phyloP scores from a whole-genome alignment of 306 rosid species.

The Carpinus fangiana region DNA sequence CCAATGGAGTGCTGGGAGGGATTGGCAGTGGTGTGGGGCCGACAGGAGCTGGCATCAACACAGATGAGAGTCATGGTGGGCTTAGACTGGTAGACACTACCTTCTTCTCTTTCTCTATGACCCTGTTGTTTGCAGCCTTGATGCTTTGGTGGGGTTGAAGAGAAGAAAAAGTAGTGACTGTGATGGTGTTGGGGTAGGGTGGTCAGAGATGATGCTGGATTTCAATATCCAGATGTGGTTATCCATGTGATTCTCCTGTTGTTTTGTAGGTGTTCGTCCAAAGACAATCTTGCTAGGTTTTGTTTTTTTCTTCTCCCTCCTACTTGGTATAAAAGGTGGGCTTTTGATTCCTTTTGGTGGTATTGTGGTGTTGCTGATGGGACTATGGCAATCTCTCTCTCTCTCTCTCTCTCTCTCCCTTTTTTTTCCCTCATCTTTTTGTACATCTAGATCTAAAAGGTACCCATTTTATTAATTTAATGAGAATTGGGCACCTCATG shows the following conservation, averaged over 20 bases:
- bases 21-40: constrained; percentile 71
- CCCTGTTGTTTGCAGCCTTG: constrained; percentile 44
- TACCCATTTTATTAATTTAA: constrained; percentile 26
- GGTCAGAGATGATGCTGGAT: constrained; percentile 31
- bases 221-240: constrained; percentile 32
- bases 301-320: constrained; percentile 24
- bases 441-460: constrained; percentile 40
- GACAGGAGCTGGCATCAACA: constrained; percentile 61
- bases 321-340: constrained; percentile 31
- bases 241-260: constrained; percentile 45
- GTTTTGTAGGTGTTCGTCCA: constrained; percentile 47
- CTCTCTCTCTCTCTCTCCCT: background rate
- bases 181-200: constrained; percentile 29
- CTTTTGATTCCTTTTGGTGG: constrained; percentile 41
- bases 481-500: background rate
- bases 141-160: constrained; percentile 60
- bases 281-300: constrained; percentile 37
- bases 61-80: constrained; percentile 66
- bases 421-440: background rate
- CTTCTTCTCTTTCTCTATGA: constrained; percentile 24
- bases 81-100: constrained; percentile 26
- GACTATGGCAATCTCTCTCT: constrained; percentile 27
- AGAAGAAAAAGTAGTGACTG: background rate
- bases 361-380: constrained; percentile 29
- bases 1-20: constrained; percentile 71